phyloP scores from a whole-genome alignment of 1,139 yeast genomes.

The Lodderomyces orthopsilosis region DNA sequence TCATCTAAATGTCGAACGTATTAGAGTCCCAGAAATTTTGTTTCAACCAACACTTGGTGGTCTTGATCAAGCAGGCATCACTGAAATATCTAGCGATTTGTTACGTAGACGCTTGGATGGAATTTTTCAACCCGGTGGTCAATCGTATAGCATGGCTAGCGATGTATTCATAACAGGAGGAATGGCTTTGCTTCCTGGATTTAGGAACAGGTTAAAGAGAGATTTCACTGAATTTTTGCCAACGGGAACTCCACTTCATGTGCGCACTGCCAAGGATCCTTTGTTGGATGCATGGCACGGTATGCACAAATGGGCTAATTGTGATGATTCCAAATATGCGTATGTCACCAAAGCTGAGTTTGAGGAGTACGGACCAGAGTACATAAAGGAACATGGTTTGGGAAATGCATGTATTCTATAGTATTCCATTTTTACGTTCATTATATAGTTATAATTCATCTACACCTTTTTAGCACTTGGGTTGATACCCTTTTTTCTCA shows the following conservation, averaged over 20 bases:
- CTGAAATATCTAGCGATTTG: constrained; percentile 72
- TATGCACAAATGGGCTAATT: constrained; percentile 75
- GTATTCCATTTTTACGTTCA: not conserved
- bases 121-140: constrained; percentile 50
- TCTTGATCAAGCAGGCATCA: constrained; percentile 88
- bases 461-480: constrained; percentile 40
- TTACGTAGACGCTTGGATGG: constrained; percentile 59
- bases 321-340: constrained; percentile 42
- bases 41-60: constrained; percentile 97
- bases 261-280: constrained; percentile 67
- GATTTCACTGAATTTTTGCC: constrained; percentile 78
- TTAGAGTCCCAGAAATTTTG: constrained; percentile 85
- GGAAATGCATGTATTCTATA: constrained; percentile 52
- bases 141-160: constrained; percentile 49
- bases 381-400: constrained; percentile 80
- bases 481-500: constrained; percentile 80
- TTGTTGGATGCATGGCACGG: constrained; percentile 89
- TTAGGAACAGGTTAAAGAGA: constrained; percentile 58
- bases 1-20: constrained; percentile 85
- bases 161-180: constrained; percentile 90
- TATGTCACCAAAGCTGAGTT: constrained; percentile 70
- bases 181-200: constrained; percentile 60
- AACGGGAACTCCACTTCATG: constrained; percentile 56
- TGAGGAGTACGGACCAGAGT: constrained; percentile 86
- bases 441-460: not conserved